A percentile compares a stretch with the other conserved stretches of the same genome.
Conservation (phyloP, 1,284 basidiomycete genomes). For the Tetrapyrgos nigripes region DNA sequence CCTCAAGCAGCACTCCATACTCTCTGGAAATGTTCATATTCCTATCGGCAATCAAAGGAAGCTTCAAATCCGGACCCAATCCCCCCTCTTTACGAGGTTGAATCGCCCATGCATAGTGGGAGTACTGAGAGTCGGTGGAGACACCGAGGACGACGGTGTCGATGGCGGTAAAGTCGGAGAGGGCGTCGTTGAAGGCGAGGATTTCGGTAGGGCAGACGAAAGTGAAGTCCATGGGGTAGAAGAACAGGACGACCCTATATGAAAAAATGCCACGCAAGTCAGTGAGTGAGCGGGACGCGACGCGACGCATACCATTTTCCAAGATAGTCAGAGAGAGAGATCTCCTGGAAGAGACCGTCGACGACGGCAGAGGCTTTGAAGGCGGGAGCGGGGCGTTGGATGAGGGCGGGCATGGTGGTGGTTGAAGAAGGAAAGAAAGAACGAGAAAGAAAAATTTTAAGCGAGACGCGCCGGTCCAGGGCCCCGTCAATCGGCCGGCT, state of each 20-base stretch:
- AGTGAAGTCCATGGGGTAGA: constrained; percentile 86
- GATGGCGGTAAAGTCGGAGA: constrained; percentile 74
- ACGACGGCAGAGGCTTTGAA: constrained; percentile 82
- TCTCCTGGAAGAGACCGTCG: constrained; percentile 78
- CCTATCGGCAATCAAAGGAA: constrained; percentile 79
- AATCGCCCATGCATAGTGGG: constrained; percentile 87
- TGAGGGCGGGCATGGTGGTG: constrained; percentile 64
- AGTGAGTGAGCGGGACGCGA: background rate
- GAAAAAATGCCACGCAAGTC: constrained; percentile 7
- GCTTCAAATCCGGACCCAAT: constrained; percentile 84
- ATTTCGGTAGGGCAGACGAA: constrained; percentile 95
- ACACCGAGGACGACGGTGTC: constrained; percentile 82
- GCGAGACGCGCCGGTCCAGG: no score
- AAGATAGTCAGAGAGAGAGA: constrained; percentile 74
- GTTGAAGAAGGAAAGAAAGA: background rate
- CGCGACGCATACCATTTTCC: constrained; percentile 77
- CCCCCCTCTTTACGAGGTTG: constrained; percentile 85
- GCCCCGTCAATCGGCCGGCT: background rate
- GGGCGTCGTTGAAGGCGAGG: constrained; percentile 89
- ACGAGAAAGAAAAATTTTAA: constrained; percentile 3
- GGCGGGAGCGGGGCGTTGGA: constrained; percentile 79
- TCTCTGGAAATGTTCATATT: constrained; percentile 74
- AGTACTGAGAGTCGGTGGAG: constrained; percentile 90
- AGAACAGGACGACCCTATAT: constrained; percentile 76
- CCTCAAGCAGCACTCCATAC: constrained; percentile 87